Evolutionary conservation across 2,329 filamentous ascomycete species (phyloP), one percentile per base, ranked within the genome.

Genomic region (Teratosphaeria gauchensis): DNA sequence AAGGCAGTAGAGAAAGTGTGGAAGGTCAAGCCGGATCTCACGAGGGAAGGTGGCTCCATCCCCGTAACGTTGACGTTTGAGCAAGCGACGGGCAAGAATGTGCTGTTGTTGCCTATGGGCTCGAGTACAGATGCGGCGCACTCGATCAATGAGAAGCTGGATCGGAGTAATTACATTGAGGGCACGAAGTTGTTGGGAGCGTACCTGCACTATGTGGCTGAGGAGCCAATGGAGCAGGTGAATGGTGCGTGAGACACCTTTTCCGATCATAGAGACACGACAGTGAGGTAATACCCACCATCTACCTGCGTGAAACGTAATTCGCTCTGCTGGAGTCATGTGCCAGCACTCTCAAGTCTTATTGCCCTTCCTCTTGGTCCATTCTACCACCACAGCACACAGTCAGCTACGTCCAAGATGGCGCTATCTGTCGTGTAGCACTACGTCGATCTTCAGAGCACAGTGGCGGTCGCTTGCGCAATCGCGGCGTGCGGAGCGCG

Each of bases 1-100:
- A 97, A 96, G 82, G 94, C 94, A n/a, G 91, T 94, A 35, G 88
- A 97, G 80, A 85, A 90, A 64, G 94, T 99, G 42, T 99, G 91
- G 84, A 89, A 89, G 57, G 88, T 96, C 57, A 82, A 91, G 78
- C 94, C 94, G 30, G 94, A 99, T 77, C 88, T 96, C 76, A 99
- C 94, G 48, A 85, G 94, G 63, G 94, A 99, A 78, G 94, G 94
- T 75, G 94, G 94, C 68, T 95, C 90, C 76, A 99, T 99, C 68
- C 94, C 94, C 3, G 90, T 99, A 56, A 99, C 94, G 7, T 78
- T 99, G 69, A 97, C 91, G 1, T 99, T 99, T 73, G 94, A 99
- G 80, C 86, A 96, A 78, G 92, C 94, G 19, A 96, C 92, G 6
- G 91, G 92, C 71, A 99, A 99, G 86, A 99, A 97, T 71, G 92